Base-by-base conservation (phyloP, 495 filamentous ascomycete genomes). In the Annulohypoxylon maeteangense region DNA sequence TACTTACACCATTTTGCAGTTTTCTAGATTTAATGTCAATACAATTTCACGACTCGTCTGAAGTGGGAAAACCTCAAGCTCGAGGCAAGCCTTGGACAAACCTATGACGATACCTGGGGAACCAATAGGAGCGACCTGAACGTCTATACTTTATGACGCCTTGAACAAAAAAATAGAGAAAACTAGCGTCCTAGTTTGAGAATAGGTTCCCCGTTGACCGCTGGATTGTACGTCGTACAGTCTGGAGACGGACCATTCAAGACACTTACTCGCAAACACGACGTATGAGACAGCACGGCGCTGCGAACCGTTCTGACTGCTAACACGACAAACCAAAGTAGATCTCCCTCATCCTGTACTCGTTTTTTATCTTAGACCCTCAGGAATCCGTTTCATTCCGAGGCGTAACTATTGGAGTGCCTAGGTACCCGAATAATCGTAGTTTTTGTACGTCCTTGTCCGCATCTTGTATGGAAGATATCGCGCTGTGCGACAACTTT, bases 201-300 rank as follows among this genome's bases (percentile, higher is more conserved):
- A 48, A 65, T 20, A 47, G 36, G 59, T 16, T 31, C 47, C 5
- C 16, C 40, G 55, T 72, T 72, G 70, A 72, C 70, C 70, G 70
- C 70, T 56, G 65, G 25, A 72, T 64, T 42, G 22, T 8, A 20
- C 40, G 70, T 72, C 2, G 55, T 44, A 72, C 70, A 65, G 54
- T 38, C 36, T 68, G 47, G 64, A 51, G 40, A 40, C 7, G 59
- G 65, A 8, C 70, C 70, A 72, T 65, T 72, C 65, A 72, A 36
- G 40, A 32, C 60, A 14, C 22, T 51, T 14, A 36, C 58, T 59
- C 59, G 69, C 69, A 72, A 72, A 72, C 69, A 72, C 69, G 48
- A 42, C 69, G 64, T 55, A 71, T 72, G 69, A 72, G 69, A 72
- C 69, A 72, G 58, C 44, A 38, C 59, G 59, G 69, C 25, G 27